Percentiles rank a stretch among this genome's conserved stretches.
Conservation (phyloP, 2,329 filamentous ascomycete genomes). For the Triangularia verruculosa region DNA sequence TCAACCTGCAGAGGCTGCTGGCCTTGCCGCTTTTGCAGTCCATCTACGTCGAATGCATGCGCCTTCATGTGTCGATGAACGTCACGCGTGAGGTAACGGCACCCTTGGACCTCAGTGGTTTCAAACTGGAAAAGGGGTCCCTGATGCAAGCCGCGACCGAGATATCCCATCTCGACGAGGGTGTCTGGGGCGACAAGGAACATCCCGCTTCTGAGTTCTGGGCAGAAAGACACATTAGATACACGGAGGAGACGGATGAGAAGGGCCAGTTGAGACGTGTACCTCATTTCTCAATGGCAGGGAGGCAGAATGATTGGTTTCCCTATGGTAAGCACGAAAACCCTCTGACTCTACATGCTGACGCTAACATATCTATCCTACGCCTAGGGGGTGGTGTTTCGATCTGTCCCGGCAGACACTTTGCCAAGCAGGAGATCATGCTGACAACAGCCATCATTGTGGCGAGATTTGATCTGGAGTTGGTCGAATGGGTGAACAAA, state of each 20-base stretch:
- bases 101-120: constrained; percentile 17
- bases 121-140: constrained; percentile 14
- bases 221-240: constrained; percentile 22
- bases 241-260: constrained; percentile 5
- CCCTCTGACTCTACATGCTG: background rate
- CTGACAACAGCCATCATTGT: constrained; percentile 33
- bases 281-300: constrained; percentile 16
- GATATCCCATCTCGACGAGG: constrained; percentile 30
- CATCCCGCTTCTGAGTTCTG: constrained; percentile 29
- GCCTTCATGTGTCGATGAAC: constrained; percentile 25
- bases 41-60: constrained; percentile 25
- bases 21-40: constrained; percentile 27
- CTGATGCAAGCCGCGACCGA: constrained; percentile 23
- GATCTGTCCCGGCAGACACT: constrained; percentile 39
- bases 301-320: constrained; percentile 20
- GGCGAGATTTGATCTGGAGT: constrained; percentile 33
- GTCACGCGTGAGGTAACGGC: constrained; percentile 20
- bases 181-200: constrained; percentile 20
- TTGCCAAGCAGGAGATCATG: constrained; percentile 42
- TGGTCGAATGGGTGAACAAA: constrained; percentile 19
- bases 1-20: constrained; percentile 19
- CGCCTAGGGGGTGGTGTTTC: constrained; percentile 33
- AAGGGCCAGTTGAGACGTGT: background rate
- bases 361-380: background rate
- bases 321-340: constrained; percentile 16